phyloP scores from a whole-genome alignment of 352 stramenopile genomes.

The Pythium sukuiense region DNA sequence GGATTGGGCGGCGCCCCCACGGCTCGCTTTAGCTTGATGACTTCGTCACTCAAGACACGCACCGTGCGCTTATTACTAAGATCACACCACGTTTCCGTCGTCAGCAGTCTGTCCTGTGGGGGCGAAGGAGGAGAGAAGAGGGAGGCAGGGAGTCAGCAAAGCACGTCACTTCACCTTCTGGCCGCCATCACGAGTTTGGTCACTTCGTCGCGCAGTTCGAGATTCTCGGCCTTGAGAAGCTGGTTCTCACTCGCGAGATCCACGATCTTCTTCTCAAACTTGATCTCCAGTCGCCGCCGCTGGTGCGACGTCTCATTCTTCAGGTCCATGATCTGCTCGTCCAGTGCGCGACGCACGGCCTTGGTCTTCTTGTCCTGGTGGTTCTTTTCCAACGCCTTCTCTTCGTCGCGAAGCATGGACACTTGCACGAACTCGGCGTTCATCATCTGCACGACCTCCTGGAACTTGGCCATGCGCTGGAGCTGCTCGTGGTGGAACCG shows the following conservation, averaged over 20 bases:
- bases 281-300: conserved; percentile 32
- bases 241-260: conserved; percentile 49
- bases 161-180: conserved; percentile 27
- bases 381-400: conserved; percentile 33
- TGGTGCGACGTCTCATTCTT: conserved; percentile 29
- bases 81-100: conserved; percentile 3
- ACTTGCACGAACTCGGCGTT: conserved; percentile 39
- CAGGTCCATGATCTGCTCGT: conserved; percentile 32
- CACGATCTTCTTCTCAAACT: conserved; percentile 40
- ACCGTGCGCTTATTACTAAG: conserved; percentile 49
- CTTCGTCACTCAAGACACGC: conserved; percentile 42
- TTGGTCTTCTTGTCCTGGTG: conserved; percentile 37
- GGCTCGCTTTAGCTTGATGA: conserved; percentile 49
- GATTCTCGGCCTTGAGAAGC: conserved; percentile 38
- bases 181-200: conserved; percentile 24
- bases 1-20: conserved; percentile 19
- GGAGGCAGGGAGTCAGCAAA: conserved; percentile 15
- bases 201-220: conserved; percentile 39
- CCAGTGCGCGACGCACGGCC: conserved; percentile 21
- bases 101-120: background rate
- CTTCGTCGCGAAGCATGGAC: conserved; percentile 35
- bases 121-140: conserved; percentile 7
- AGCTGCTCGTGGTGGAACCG: conserved; percentile 33
- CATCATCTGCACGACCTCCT: conserved; percentile 40
- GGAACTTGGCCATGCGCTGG: conserved; percentile 35